Evolutionary conservation across 148 eudicot species (phyloP), one percentile per base, ranked within the genome.

Genomic region (Vaccinium myrtillus): DNA sequence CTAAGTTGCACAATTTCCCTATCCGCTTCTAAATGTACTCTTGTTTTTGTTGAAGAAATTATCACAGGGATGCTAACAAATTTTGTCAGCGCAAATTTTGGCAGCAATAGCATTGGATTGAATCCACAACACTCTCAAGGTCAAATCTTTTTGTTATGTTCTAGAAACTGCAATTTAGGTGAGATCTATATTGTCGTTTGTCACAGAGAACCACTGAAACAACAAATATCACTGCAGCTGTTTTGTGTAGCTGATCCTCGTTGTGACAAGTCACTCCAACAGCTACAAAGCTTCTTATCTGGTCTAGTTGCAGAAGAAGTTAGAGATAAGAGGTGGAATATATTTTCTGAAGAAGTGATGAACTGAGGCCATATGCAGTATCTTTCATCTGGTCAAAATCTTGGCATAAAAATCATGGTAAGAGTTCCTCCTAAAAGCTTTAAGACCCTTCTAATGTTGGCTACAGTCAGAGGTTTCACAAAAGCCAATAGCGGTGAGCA

Each of bases 61-160:
- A 93, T 97, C 81, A 88, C 90, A 85, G 98, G 98, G 83, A 97
- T 97, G 99, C 98, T 97, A 76, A 97, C 97, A 77, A 97, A 97
- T 86, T 93, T 95, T 76, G 98, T 98, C 80, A 93, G 94, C 92
- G n/a, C n/a, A n/a, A n/a, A n/a, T n/a, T n/a, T n/a, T n/a, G n/a
- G n/a, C n/a, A n/a, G n/a, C n/a, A n/a, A 93, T 95, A 98, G 91
- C 96, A 43, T 88, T 95, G 89, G 99, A 95, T 82, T 91, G 94
- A 36, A 95, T 97, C 77, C 99, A 97, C 80, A 97, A 97, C 86
- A 95, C 96, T 77, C 90, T 97, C 88, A 97, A 97, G 98, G 99
- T 97, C 86, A 85, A 71, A 75, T 63, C 55, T 76, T 80, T 65
- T 48, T 6, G 8, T 78, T 16, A 27, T n/a, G 74, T 51, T 69